Percentiles rank a stretch among this genome's conserved stretches.
phyloP scores from a whole-genome alignment of 441 rosid species.

The California macrophylla region DNA sequence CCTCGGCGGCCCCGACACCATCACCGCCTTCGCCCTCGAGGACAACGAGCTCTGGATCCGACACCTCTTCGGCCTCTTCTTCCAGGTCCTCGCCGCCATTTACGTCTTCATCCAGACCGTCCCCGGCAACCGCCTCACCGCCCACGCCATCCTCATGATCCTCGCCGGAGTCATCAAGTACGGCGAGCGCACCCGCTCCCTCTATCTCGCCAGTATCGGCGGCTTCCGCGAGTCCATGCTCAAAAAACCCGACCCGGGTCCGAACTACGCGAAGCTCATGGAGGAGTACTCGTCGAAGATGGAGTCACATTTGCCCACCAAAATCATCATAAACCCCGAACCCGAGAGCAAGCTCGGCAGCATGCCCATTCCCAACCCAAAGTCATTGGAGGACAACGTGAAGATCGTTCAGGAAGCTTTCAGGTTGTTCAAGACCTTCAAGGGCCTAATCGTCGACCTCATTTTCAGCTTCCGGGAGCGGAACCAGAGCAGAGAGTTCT shows the following conservation, averaged over 20 bases:
- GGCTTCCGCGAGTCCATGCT: conserved; percentile 41
- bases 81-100: conserved; percentile 31
- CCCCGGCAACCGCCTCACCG: conserved; percentile 24
- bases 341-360: conserved; percentile 19
- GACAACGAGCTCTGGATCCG: conserved; percentile 53
- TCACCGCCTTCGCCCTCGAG: conserved; percentile 51
- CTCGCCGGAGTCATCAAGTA: conserved; percentile 41
- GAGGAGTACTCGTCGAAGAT: conserved; percentile 35
- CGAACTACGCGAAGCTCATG: conserved; percentile 44
- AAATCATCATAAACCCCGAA: conserved; percentile 25
- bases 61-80: conserved; percentile 34
- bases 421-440: conserved; percentile 30
- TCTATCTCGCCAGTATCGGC: conserved; percentile 43
- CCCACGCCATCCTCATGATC: conserved; percentile 31
- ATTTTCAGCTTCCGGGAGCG: conserved; percentile 29
- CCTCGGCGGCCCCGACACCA: conserved; percentile 65
- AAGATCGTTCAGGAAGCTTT: conserved; percentile 26
- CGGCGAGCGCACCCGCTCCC: conserved; percentile 39
- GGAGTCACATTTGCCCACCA: conserved; percentile 25
- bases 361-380: background rate
- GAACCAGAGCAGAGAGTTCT: conserved; percentile 32
- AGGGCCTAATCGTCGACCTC: conserved; percentile 37
- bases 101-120: conserved; percentile 38
- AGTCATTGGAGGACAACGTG: conserved; percentile 15
- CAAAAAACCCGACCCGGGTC: conserved; percentile 34